These are phyloP conservation scores for Pseudogymnoascus destructans DNA, from an alignment of 2,329 filamentous ascomycete species.

Conservation along the genomic window DNA sequence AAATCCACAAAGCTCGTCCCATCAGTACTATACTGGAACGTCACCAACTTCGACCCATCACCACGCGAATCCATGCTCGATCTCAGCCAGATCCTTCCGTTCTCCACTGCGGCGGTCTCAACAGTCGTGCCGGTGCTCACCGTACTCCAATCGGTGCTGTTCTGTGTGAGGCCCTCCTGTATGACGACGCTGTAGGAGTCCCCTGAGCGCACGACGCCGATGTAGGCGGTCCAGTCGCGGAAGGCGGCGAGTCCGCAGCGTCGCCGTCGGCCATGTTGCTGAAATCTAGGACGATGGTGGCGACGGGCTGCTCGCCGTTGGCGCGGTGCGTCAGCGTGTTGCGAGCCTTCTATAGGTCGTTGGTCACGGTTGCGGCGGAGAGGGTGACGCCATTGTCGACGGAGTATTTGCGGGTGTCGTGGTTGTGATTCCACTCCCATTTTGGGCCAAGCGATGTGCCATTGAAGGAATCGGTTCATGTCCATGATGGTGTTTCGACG, in stretches of 20 bases:
- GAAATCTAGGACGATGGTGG: conserved; percentile 38
- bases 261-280: conserved; percentile 39
- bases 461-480: conserved; percentile 35
- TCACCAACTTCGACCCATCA: conserved; percentile 21
- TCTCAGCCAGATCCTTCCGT: conserved; percentile 28
- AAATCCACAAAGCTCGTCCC: conserved; percentile 28
- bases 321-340: conserved; percentile 38
- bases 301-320: conserved; percentile 32
- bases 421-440: conserved; percentile 54
- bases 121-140: conserved; percentile 23
- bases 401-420: conserved; percentile 35
- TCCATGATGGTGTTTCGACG: conserved; percentile 21
- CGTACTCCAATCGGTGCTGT: conserved; percentile 26
- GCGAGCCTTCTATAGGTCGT: conserved; percentile 35
- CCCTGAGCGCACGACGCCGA: conserved; percentile 34
- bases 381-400: conserved; percentile 35
- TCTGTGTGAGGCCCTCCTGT: conserved; percentile 19
- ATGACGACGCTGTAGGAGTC: conserved; percentile 23
- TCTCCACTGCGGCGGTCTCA: conserved; percentile 15
- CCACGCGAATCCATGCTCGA: conserved; percentile 28
- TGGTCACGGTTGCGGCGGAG: conserved; percentile 37
- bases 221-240: conserved; percentile 39
- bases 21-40: conserved; percentile 34
- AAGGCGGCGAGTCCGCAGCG: conserved; percentile 38
- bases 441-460: conserved; percentile 31